Base-by-base conservation (phyloP, 75 land plant genomes). In the Pseudotsuga menziesii region DNA sequence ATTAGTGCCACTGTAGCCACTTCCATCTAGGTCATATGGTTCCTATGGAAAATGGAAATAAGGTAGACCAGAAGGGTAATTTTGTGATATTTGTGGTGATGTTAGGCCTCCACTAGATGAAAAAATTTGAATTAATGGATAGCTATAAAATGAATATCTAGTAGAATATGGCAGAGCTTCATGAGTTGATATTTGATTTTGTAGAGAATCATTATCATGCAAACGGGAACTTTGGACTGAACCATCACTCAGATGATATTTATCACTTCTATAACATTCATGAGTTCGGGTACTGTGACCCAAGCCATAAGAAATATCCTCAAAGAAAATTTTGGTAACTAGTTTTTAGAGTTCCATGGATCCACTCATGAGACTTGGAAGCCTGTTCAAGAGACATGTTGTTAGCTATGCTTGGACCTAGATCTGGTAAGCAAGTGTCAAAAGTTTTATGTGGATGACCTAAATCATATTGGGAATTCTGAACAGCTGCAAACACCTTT, bases 1-100 rank as follows among this genome's bases (percentile, higher is more conserved):
- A 44, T 90, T 80, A 27, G 82, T 81, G 25, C 85, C 36, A 61
- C 88, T 83, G 57, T 85, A 85, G 1, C 70, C 82, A 63, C 87
- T 81, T 9, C 77, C 26, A 13, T 82, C 76, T 25, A 85, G 81
- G n/a, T 86, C 84, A 67, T 84, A 74, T 56, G 75, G 58, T 60
- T 75, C 72, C 19, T 84, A 81, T 13, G 74, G 83, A 2, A 85
- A 76, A 25, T 76, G 75, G n/a, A n/a, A n/a, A n/a, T n/a, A n/a
- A n/a, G n/a, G n/a, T n/a, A n/a, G n/a, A n/a, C n/a, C n/a, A n/a
- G n/a, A n/a, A n/a, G n/a, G n/a, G n/a, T n/a, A n/a, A n/a, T n/a
- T n/a, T n/a, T n/a, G n/a, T n/a, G n/a, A n/a, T n/a, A n/a, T n/a
- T n/a, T n/a, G n/a, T n/a, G n/a, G n/a, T n/a, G n/a, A n/a, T n/a